Percentiles rank a stretch among this genome's conserved stretches.
Conservation (phyloP, 2,329 filamentous ascomycete genomes). For the Aphanoascus verrucosus region DNA sequence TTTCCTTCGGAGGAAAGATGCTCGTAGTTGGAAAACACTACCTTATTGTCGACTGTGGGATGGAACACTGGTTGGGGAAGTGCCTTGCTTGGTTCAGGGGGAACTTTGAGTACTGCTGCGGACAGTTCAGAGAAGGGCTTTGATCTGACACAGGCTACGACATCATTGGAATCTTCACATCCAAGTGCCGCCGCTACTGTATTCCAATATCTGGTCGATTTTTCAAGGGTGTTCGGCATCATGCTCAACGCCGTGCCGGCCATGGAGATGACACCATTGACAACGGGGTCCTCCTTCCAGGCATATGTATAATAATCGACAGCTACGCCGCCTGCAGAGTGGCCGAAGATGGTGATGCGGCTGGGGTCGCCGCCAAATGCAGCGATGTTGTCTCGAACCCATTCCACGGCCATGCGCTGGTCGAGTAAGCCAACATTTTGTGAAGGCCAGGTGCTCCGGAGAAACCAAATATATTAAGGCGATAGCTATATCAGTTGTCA, state of each 20-base stretch:
- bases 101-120: conserved; percentile 29
- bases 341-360: conserved; percentile 36
- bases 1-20: conserved; percentile 17
- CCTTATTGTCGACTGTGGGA: conserved; percentile 29
- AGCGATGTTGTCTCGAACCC: conserved; percentile 33
- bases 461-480: conserved; percentile 37
- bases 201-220: conserved; percentile 36
- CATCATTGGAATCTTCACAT: conserved; percentile 26
- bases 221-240: conserved; percentile 28
- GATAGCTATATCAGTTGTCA: conserved; percentile 36
- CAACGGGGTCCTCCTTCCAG: conserved; percentile 7
- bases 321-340: conserved; percentile 36
- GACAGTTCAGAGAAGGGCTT: conserved; percentile 12
- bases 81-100: not conserved
- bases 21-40: conserved; percentile 34
- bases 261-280: conserved; percentile 29
- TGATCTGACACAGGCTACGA: conserved; percentile 33
- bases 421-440: conserved; percentile 41
- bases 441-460: conserved; percentile 30
- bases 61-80: conserved; percentile 27
- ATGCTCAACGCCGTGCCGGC: conserved; percentile 37
- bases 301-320: conserved; percentile 7
- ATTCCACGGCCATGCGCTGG: conserved; percentile 35
- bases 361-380: conserved; percentile 35
- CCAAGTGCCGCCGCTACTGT: conserved; percentile 31